Percentiles rank a stretch among this genome's conserved stretches.
Evolutionary conservation across 2,329 filamentous ascomycete species (phyloP).

Genomic region (Penicillium palitans): DNA sequence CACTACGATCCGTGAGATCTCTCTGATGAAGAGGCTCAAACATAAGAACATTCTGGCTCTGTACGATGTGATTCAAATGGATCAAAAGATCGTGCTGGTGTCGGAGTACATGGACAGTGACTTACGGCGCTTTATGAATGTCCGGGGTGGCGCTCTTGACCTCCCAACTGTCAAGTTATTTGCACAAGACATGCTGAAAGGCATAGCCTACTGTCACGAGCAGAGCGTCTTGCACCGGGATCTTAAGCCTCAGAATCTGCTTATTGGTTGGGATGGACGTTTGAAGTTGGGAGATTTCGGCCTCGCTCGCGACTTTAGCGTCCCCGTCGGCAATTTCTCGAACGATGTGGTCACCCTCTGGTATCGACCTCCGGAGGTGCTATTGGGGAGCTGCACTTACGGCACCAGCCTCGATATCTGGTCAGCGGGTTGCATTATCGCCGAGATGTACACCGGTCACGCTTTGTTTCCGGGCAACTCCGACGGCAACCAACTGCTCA

Average conservation of each 20-base stretch:
- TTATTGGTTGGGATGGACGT: slow-evolving; percentile 88
- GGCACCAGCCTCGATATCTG: slow-evolving; percentile 99
- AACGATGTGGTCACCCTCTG: slow-evolving; percentile 98
- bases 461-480: slow-evolving; percentile 95
- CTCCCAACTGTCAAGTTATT: slow-evolving; percentile 93
- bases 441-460: slow-evolving; percentile 97
- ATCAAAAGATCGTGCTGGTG: slow-evolving; percentile 98
- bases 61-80: slow-evolving; percentile 98
- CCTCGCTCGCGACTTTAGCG: slow-evolving; percentile 88
- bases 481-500: slow-evolving; percentile 93
- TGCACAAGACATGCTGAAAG: slow-evolving; percentile 94
- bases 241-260: slow-evolving; percentile 91
- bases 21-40: slow-evolving; percentile 98
- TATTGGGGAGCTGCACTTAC: slow-evolving; percentile 93
- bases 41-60: slow-evolving; percentile 97
- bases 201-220: slow-evolving; percentile 96
- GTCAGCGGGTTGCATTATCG: slow-evolving; percentile 99
- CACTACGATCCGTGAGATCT: slow-evolving; percentile 97
- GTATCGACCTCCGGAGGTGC: slow-evolving; percentile 95
- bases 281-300: slow-evolving; percentile 95
- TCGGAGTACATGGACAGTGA: slow-evolving; percentile 99
- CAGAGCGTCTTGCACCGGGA: slow-evolving; percentile 95
- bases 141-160: slow-evolving; percentile 81
- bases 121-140: slow-evolving; percentile 98
- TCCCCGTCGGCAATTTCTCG: slow-evolving; percentile 95